Conservation (phyloP, 352 stramenopile species). For the Phytopythium sindhum region DNA sequence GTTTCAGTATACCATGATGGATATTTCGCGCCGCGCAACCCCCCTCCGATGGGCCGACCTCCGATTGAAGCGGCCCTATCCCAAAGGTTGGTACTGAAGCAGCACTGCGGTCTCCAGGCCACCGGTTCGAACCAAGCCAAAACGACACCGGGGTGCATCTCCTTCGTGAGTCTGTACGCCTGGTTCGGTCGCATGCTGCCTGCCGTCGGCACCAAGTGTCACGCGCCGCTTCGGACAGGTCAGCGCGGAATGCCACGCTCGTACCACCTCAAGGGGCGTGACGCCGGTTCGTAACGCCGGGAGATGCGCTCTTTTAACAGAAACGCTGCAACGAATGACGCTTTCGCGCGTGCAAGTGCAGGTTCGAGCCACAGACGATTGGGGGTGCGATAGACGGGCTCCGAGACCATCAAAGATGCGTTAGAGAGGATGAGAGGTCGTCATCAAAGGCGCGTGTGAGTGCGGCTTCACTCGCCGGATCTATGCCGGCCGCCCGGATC, state of each 20-base stretch:
- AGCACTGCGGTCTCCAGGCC: not conserved
- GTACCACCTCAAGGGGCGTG: not conserved
- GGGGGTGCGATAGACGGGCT: not conserved
- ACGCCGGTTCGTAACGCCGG: not conserved
- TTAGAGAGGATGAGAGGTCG: not conserved
- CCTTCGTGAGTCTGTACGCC: not conserved
- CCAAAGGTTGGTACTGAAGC: constrained; percentile 1
- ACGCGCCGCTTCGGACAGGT: not conserved
- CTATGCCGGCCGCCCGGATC: not conserved
- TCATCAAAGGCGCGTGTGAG: constrained; percentile 1
- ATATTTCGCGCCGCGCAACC: not conserved
- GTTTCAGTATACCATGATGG: not conserved
- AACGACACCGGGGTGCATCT: not conserved
- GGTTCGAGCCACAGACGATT: not conserved
- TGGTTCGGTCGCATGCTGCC: not conserved
- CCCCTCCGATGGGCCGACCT: not conserved
- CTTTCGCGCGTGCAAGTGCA: not conserved
- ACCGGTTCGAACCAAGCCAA: not conserved
- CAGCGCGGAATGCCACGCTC: not conserved
- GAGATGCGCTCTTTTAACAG: constrained; percentile 4
- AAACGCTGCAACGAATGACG: constrained; percentile 6
- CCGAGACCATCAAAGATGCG: constrained; percentile 1
- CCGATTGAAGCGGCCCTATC: not conserved
- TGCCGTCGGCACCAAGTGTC: not conserved
- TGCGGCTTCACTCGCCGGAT: not conserved